phyloP scores from a whole-genome alignment of 2,329 filamentous ascomycete species.

The Colletotrichum chrysophilum region DNA sequence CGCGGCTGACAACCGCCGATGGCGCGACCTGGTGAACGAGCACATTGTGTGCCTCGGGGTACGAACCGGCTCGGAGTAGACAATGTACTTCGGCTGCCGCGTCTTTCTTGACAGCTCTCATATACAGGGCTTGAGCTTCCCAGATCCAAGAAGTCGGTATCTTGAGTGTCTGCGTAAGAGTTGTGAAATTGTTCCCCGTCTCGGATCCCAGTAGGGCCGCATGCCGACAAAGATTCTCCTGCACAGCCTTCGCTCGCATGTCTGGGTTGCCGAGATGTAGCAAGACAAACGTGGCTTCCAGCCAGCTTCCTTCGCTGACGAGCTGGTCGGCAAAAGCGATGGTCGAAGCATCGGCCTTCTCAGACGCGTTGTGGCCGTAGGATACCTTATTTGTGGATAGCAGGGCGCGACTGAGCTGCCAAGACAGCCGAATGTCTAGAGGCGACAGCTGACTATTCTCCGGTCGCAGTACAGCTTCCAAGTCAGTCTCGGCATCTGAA shows the following conservation, averaged over 20 bases:
- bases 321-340: slow-evolving; percentile 70
- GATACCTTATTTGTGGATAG: slow-evolving; percentile 53
- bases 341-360: slow-evolving; percentile 70
- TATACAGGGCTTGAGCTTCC: slow-evolving; percentile 84
- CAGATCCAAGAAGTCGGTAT: slow-evolving; percentile 84
- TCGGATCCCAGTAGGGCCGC: slow-evolving; percentile 69
- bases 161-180: slow-evolving; percentile 67
- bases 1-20: slow-evolving; percentile 78
- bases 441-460: slow-evolving; percentile 78
- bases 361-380: slow-evolving; percentile 57
- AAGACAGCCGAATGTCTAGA: slow-evolving; percentile 77
- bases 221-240: slow-evolving; percentile 77
- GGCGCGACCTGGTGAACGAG: slow-evolving; percentile 84
- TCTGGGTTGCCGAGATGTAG: slow-evolving; percentile 71
- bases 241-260: slow-evolving; percentile 70
- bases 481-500: slow-evolving; percentile 58
- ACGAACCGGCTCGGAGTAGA: slow-evolving; percentile 78
- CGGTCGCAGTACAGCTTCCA: slow-evolving; percentile 77
- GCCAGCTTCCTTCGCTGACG: slow-evolving; percentile 68
- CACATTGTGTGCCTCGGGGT: slow-evolving; percentile 82
- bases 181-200: slow-evolving; percentile 59
- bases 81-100: slow-evolving; percentile 76
- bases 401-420: slow-evolving; percentile 81
- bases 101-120: slow-evolving; percentile 74
- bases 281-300: slow-evolving; percentile 77